Evolutionary conservation across 352 stramenopile genomes (phyloP).

Genomic region (Phytophthora citrophthora): DNA sequence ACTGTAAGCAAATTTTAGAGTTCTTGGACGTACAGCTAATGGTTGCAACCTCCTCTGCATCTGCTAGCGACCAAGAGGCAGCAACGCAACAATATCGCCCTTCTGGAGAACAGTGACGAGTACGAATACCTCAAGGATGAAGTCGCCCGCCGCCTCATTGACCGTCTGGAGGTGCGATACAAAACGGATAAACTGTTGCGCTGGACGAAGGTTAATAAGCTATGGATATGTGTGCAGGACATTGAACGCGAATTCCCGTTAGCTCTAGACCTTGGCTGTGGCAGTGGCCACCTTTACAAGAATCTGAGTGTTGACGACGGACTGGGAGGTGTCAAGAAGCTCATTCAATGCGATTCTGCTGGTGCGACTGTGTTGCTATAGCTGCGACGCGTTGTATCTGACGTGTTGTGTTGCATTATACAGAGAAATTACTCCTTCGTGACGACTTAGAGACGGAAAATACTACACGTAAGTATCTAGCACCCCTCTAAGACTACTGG

Average conservation of each 20-base stretch:
- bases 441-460: slow-evolving; percentile 45
- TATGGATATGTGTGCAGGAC: slow-evolving; percentile 44
- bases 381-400: background rate
- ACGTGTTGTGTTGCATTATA: slow-evolving; percentile 1
- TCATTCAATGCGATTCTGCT: slow-evolving; percentile 81
- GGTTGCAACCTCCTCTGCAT: background rate
- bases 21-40: too few species aligned
- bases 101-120: slow-evolving; percentile 63
- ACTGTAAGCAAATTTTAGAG: background rate
- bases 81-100: slow-evolving; percentile 81
- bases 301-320: slow-evolving; percentile 74
- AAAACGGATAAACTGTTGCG: background rate
- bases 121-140: slow-evolving; percentile 91
- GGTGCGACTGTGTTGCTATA: slow-evolving; percentile 30
- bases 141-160: slow-evolving; percentile 80
- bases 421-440: slow-evolving; percentile 79
- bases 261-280: slow-evolving; percentile 79
- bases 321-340: slow-evolving; percentile 74
- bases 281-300: slow-evolving; percentile 87
- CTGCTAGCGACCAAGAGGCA: slow-evolving; percentile 70
- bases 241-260: slow-evolving; percentile 85
- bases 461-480: slow-evolving; percentile 24
- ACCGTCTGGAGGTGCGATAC: slow-evolving; percentile 69
- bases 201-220: background rate
- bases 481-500: background rate